These are phyloP conservation scores for Pneumocystis carinii DNA, from an alignment of 1,139 yeast species.

Conservation along the genomic window DNA sequence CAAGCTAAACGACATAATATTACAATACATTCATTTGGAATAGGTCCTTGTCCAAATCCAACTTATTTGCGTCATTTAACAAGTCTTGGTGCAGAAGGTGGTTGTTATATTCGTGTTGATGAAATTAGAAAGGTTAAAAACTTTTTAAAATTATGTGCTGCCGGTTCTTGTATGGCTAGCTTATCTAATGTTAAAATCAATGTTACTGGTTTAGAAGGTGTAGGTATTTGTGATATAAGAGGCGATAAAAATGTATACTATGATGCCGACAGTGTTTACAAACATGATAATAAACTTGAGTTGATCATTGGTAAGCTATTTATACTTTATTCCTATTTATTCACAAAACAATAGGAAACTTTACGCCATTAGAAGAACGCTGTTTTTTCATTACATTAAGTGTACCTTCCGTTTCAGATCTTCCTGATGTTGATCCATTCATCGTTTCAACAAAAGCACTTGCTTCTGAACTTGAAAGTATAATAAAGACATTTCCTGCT, in stretches of 20 bases:
- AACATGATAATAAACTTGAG: not conserved
- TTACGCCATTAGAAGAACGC: not conserved
- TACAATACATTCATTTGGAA: not conserved
- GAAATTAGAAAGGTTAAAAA: not conserved
- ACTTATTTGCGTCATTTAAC: not conserved
- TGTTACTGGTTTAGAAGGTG: not conserved
- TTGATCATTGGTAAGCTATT: not conserved
- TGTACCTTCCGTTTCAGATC: not conserved
- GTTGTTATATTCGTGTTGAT: not conserved
- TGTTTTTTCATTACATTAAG: not conserved
- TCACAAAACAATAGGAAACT: not conserved
- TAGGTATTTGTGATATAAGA: not conserved
- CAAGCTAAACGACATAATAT: not conserved
- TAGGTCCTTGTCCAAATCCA: not conserved
- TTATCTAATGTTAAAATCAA: not conserved
- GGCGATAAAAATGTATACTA: not conserved
- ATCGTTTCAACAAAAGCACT: not conserved
- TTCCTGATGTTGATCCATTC: not conserved
- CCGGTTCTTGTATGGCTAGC: not conserved
- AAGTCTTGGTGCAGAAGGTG: not conserved
- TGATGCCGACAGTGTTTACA: not conserved
- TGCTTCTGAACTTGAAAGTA: not conserved
- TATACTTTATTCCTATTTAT: not conserved
- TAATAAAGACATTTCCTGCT: not conserved
- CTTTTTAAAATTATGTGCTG: not conserved